phyloP scores from a whole-genome alignment of 305 asterid genomes.

The Plantago lanceolata region DNA sequence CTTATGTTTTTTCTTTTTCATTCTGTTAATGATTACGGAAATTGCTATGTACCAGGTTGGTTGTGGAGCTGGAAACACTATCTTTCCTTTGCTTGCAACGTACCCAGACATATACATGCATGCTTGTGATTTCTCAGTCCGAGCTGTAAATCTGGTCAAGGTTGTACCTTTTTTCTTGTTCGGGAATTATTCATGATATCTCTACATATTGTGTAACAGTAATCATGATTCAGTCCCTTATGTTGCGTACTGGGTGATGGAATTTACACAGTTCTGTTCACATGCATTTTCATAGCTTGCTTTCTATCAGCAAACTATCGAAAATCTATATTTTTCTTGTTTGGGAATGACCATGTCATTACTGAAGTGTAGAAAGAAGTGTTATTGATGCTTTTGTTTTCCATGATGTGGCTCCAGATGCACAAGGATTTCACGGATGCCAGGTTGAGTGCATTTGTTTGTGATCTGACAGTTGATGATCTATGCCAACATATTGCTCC shows the following conservation, averaged over 20 bases:
- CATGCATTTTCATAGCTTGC: slow-evolving; percentile 10
- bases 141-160: slow-evolving; percentile 89
- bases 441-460: slow-evolving; percentile 72
- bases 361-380: background rate
- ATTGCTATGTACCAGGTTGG: slow-evolving; percentile 60
- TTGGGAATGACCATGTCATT: no score
- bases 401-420: slow-evolving; percentile 37
- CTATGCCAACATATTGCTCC: slow-evolving; percentile 60
- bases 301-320: background rate
- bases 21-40: slow-evolving; percentile 6
- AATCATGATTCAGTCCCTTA: slow-evolving; percentile 8
- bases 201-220: slow-evolving; percentile 4
- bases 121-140: slow-evolving; percentile 94
- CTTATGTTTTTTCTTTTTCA: background rate
- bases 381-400: slow-evolving; percentile 16
- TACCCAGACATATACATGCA: slow-evolving; percentile 61
- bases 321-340: background rate
- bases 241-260: slow-evolving; percentile 12
- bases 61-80: slow-evolving; percentile 94
- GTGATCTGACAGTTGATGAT: slow-evolving; percentile 78
- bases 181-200: slow-evolving; percentile 10
- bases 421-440: slow-evolving; percentile 75
- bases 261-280: slow-evolving; percentile 1
- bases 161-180: slow-evolving; percentile 34
- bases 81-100: slow-evolving; percentile 75